Evolutionary conservation across 768 basidiomycete genomes (phyloP).

Genomic region (Macrolepiota dolichaula): DNA sequence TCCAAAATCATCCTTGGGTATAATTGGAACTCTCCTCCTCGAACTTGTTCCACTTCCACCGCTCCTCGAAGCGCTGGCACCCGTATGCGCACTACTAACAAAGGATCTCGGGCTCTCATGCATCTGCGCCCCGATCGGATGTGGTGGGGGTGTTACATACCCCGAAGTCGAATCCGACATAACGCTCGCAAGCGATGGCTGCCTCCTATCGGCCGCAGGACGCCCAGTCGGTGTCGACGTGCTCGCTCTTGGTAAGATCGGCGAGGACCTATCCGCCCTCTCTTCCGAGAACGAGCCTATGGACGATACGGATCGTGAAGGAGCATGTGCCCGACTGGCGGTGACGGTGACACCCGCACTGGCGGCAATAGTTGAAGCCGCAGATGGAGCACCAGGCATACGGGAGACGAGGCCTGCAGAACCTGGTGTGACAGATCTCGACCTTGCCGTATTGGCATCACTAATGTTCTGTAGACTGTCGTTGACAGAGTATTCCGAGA

Average conservation of each 20-base stretch:
- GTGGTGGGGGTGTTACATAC: conserved; percentile 39
- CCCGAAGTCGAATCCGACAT: conserved; percentile 56
- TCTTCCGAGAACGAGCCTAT: background rate
- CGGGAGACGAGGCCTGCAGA: conserved; percentile 28
- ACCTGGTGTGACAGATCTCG: conserved; percentile 41
- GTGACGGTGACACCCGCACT: background rate
- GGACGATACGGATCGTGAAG: background rate
- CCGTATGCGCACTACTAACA: background rate
- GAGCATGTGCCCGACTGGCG: conserved; percentile 10
- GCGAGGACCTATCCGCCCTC: conserved; percentile 1
- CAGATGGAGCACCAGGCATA: conserved; percentile 15
- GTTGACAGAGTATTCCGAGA: conserved; percentile 54
- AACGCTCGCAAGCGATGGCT: conserved; percentile 74
- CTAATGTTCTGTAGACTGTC: conserved; percentile 20
- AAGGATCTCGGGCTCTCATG: conserved; percentile 22
- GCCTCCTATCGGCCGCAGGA: conserved; percentile 27
- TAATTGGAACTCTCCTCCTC: conserved; percentile 41
- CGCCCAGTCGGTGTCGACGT: conserved; percentile 32
- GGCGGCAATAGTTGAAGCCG: conserved; percentile 10
- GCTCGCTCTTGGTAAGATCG: conserved; percentile 16
- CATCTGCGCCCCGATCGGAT: conserved; percentile 20
- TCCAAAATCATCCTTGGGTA: conserved; percentile 85
- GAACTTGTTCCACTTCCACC: conserved; percentile 18
- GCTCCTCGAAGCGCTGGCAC: background rate
- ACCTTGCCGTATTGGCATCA: conserved; percentile 20